Base-by-base conservation (phyloP, 1,139 yeast genomes). In the Sugiyamaella xylanicola region DNA sequence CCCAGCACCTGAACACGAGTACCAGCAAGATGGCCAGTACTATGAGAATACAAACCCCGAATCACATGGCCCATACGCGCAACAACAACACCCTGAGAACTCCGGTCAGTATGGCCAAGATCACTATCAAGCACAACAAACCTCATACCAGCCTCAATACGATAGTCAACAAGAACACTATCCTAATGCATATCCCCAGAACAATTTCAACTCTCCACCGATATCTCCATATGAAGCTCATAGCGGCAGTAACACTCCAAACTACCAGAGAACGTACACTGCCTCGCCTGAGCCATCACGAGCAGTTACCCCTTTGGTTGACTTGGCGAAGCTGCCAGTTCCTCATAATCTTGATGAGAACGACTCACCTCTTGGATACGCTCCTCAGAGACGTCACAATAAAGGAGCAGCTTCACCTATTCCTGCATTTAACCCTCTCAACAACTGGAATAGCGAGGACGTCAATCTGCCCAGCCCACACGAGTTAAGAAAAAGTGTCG, bases 261-360 rank as follows among this genome's bases (percentile, higher is more conserved):
- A 20, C 11, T 41, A 20, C 32, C 27, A 21, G 8, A 46, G 50
- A 16, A 15, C 42, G 3, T 46, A 35, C 25, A 29, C 41, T 17
- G 27, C 35, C 5, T 45, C 54, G 25, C 53, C 53, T 1, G 58
- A 52, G 47, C 58, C 58, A n/a, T 52, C 58, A 3, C 48, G 52
- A 13, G 32, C 56, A 1, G 56, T 55, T 11, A 53, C 56, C 2
- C 66, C 65, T 3, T 57, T 67, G 37, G 62, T 65, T 9, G 62
- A 64, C 44, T 62, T 68, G 46, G 46, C 65, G 16, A 54, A 58
- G 19, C 58, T 71, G 40, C 72, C 73, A 4, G 65, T 67, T 2
- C 74, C 74, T 9, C 72, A 70, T 54, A 61, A 63, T 37, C 59
- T 71, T n/a, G 65, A 63, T n/a, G 71, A 66, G 36, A 58, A 55